These are phyloP conservation scores for Hypoxylon sp. DNA, from an alignment of 2,329 filamentous ascomycete genomes.

Conservation along the genomic window DNA sequence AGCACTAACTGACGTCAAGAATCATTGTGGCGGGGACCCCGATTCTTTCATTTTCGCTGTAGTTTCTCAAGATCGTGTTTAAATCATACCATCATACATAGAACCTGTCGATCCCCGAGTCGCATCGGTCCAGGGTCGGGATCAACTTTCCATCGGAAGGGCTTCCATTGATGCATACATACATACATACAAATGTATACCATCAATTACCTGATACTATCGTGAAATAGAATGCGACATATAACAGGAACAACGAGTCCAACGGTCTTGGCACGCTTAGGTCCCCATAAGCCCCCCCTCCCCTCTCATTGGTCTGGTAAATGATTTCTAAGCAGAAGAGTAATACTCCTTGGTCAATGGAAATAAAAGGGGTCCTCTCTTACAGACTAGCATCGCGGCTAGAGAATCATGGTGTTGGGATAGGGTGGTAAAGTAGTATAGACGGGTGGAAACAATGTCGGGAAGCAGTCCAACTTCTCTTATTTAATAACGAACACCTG, in stretches of 20 bases:
- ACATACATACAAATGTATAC: background rate
- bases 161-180: background rate
- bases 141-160: background rate
- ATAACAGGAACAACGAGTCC: constrained; percentile 6
- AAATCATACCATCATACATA: constrained; percentile 44
- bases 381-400: constrained; percentile 18
- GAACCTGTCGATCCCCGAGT: constrained; percentile 37
- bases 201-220: constrained; percentile 37
- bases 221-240: constrained; percentile 32
- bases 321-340: constrained; percentile 38
- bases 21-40: background rate
- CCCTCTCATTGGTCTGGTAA: constrained; percentile 14
- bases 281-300: constrained; percentile 13
- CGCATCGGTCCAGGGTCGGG: constrained; percentile 20
- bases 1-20: constrained; percentile 37
- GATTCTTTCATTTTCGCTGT: constrained; percentile 22
- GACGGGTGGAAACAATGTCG: constrained; percentile 24
- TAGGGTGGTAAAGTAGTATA: constrained; percentile 11
- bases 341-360: constrained; percentile 34
- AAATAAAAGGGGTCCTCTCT: constrained; percentile 23
- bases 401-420: constrained; percentile 10
- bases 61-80: constrained; percentile 26
- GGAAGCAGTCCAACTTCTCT: constrained; percentile 24
- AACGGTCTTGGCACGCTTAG: constrained; percentile 20
- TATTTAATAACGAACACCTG: constrained; percentile 32